A percentile compares a stretch with the other conserved stretches of the same genome.
Evolutionary conservation across 2,329 filamentous ascomycete genomes (phyloP).

Genomic region (Cladosporium sp.): DNA sequence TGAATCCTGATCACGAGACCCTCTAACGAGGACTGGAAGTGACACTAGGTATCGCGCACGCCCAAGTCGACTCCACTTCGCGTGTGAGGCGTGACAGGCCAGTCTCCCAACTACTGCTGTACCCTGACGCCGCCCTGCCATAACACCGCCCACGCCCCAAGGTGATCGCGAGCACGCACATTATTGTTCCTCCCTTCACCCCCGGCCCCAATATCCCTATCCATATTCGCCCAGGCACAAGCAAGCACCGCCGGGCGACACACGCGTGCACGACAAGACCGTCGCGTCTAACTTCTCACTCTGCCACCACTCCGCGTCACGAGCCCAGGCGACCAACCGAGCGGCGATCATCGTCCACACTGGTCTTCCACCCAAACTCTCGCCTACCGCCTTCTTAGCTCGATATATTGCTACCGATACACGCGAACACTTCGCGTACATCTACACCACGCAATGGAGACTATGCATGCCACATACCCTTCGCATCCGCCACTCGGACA

Average conservation of each 20-base stretch:
- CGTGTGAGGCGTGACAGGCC: not conserved
- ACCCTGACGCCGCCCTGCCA: not conserved
- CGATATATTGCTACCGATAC: not conserved
- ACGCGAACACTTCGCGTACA: not conserved
- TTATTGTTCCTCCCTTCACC: not conserved
- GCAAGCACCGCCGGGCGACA: not conserved
- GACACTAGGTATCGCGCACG: not conserved
- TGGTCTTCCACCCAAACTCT: conserved; percentile 13
- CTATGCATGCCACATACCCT: conserved; percentile 22
- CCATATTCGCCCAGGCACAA: not conserved
- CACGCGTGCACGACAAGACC: not conserved
- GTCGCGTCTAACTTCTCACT: conserved; percentile 2
- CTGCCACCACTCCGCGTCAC: conserved; percentile 4
- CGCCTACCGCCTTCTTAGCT: not conserved
- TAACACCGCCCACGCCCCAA: not conserved
- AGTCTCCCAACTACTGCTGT: not conserved
- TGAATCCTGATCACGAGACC: no score
- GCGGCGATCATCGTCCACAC: conserved; percentile 7
- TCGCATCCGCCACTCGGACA: conserved; percentile 19
- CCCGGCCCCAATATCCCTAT: not conserved
- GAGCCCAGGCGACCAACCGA: conserved; percentile 5
- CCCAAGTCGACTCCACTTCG: conserved; percentile 1
- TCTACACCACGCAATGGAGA: conserved; percentile 19
- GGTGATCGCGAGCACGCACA: not conserved
- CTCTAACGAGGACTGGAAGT: not conserved